These are phyloP conservation scores for Hortiboletus flavorubellus DNA, from an alignment of 768 basidiomycete species.

Conservation along the genomic window DNA sequence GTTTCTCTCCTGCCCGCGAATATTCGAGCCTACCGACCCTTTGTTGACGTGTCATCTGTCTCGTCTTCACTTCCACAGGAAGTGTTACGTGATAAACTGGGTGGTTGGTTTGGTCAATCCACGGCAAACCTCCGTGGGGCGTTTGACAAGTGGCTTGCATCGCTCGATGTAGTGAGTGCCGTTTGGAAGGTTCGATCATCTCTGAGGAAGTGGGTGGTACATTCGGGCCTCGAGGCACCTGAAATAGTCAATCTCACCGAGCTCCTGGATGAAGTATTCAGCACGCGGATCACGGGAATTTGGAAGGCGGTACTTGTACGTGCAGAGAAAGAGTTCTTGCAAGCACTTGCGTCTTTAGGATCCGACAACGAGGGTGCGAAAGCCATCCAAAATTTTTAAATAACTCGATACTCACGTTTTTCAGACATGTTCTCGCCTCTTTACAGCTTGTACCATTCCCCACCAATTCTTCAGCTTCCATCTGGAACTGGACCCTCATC, in stretches of 20 bases:
- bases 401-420: slow-evolving; percentile 9
- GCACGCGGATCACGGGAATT: slow-evolving; percentile 51
- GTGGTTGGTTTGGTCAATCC: slow-evolving; percentile 63
- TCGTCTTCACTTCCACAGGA: slow-evolving; percentile 48
- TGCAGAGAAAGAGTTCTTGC: slow-evolving; percentile 46
- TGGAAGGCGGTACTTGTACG: slow-evolving; percentile 51
- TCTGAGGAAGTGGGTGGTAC: slow-evolving; percentile 44
- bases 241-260: slow-evolving; percentile 46
- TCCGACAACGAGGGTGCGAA: slow-evolving; percentile 19
- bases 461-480: slow-evolving; percentile 45
- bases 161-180: slow-evolving; percentile 57
- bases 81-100: slow-evolving; percentile 45
- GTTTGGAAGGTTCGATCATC: slow-evolving; percentile 69
- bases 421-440: slow-evolving; percentile 49
- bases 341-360: slow-evolving; percentile 33
- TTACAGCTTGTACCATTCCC: slow-evolving; percentile 53
- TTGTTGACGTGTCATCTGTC: slow-evolving; percentile 66
- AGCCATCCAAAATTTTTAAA: neutral
- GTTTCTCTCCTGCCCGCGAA: slow-evolving; percentile 70
- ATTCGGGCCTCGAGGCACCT: slow-evolving; percentile 39
- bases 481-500: slow-evolving; percentile 35
- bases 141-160: slow-evolving; percentile 54
- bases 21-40: slow-evolving; percentile 80
- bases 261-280: slow-evolving; percentile 53
- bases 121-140: slow-evolving; percentile 42